Evolutionary conservation across 192 early-diverging fungal genomes (phyloP).

Genomic region (Podochytrium sp.): DNA sequence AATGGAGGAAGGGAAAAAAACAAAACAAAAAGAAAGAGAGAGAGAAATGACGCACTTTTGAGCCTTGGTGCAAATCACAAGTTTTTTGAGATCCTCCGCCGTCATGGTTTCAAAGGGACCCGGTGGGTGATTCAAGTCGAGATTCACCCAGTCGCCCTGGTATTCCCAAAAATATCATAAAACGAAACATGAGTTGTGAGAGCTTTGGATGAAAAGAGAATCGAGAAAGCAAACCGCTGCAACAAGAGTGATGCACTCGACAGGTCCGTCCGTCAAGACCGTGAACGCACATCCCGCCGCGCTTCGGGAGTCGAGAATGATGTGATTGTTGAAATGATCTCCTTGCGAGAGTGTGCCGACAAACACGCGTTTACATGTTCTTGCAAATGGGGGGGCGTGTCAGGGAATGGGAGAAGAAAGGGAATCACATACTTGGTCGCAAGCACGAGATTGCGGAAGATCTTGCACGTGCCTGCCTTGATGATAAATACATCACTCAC

Average conservation of each 20-base stretch:
- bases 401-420: too few relatives aligned
- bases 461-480: constrained; percentile 13
- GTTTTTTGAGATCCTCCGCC: background rate
- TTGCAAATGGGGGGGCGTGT: background rate
- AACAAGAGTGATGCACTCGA: constrained; percentile 9
- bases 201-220: too few relatives aligned
- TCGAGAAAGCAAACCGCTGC: background rate
- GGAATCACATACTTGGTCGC: too few relatives aligned
- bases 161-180: background rate
- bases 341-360: background rate
- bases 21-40: background rate
- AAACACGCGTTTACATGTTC: background rate
- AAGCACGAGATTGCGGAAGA: background rate
- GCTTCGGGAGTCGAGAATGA: background rate
- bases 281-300: background rate
- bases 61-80: background rate
- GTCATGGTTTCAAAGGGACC: background rate
- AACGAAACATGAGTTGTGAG: background rate
- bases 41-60: background rate
- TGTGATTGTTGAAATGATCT: constrained; percentile 16
- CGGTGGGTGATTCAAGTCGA: background rate
- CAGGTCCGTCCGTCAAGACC: constrained; percentile 4
- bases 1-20: too few relatives aligned
- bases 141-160: constrained; percentile 24
- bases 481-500: constrained; percentile 17